Percentiles rank a stretch among this genome's conserved stretches.
Evolutionary conservation across 2,329 filamentous ascomycete species (phyloP).

Genomic region (Fusarium sp.): DNA sequence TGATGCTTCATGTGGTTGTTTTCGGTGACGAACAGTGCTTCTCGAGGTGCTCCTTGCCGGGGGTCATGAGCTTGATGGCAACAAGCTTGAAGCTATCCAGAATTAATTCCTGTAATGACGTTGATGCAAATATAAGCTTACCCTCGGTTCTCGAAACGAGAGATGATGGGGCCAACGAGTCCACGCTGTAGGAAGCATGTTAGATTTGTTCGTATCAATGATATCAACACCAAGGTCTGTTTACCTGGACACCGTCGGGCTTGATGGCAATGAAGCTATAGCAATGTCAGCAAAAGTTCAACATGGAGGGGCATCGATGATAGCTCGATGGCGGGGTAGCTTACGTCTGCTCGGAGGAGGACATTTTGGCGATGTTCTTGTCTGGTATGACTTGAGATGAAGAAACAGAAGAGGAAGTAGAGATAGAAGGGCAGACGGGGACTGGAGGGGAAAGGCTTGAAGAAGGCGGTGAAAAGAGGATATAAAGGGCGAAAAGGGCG

Average conservation of each 20-base stretch:
- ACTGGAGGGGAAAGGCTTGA: conserved; percentile 48
- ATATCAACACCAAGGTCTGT: conserved; percentile 38
- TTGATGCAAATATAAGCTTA: conserved; percentile 56
- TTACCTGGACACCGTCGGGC: conserved; percentile 98
- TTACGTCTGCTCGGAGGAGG: conserved; percentile 87
- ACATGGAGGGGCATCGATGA: conserved; percentile 38
- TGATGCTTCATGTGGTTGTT: conserved; percentile 14
- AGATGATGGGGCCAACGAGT: conserved; percentile 97
- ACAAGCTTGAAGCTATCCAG: conserved; percentile 89
- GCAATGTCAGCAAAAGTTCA: conserved; percentile 43
- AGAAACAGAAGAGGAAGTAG: conserved; percentile 45
- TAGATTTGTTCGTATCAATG: conserved; percentile 16
- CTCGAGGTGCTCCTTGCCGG: conserved; percentile 96
- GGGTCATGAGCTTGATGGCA: conserved; percentile 94
- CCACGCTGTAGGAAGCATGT: conserved; percentile 75
- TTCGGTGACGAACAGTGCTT: conserved; percentile 77
- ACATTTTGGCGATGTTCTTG: conserved; percentile 66
- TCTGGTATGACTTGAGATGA: conserved; percentile 46
- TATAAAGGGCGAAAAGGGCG: conserved; percentile 53
- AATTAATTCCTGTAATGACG: conserved; percentile 29
- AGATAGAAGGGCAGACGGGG: conserved; percentile 45
- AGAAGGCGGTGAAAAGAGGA: conserved; percentile 51
- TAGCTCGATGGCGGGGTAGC: conserved; percentile 55
- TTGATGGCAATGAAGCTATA: conserved; percentile 99
- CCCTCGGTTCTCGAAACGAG: conserved; percentile 97